Evolutionary conservation across 2,329 filamentous ascomycete genomes (phyloP), one percentile per base, ranked within the genome.

Genomic region (Alternaria ethzedia): DNA sequence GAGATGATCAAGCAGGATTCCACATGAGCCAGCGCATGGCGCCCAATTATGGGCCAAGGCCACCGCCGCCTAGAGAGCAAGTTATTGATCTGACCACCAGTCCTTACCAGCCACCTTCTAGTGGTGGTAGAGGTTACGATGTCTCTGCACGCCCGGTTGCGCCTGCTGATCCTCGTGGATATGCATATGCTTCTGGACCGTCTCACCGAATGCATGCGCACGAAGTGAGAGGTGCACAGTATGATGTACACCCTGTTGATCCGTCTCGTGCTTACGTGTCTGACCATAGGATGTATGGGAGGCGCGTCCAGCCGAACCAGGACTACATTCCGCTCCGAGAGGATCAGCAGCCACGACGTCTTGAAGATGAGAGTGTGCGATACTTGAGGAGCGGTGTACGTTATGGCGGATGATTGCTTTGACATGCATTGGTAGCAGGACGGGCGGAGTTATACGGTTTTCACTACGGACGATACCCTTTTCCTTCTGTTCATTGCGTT

Each of bases 71-170:
- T 23, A 60, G 63, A 21, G 61, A 66, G 46, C 64, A 70, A 23
- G 43, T 66, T n/a, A 47, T 71, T 70, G 67, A 76, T 66, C 57
- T 77, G 67, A 76, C 69, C 45, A 67, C 64, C 68, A 77, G 73
- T 58, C 69, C 69, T 43, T 61, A 63, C 32, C 66, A 63, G 47
- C 59, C 65, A 36, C 47, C 57, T 23, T 41, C 36, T 26, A 54
- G 56, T 30, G 50, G 50, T 28, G 61, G 60, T 25, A 61, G 63
- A 59, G 61, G 56, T 21, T 26, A 63, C 17, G 61, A 59, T 54
- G 32, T 28, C 32, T 43, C 63, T 45, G 23, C 28, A 49, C 69
- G 47, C 51, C 44, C 52, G 20, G 54, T 62, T 51, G 46, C 61
- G 57, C 47, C 52, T 54, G 46, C 50, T 47, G 62, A 50, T 54